A percentile compares a stretch with the other conserved stretches of the same genome.
These are phyloP conservation scores for Fraxinus angustifolia DNA, from an alignment of 305 asterid genomes.

Conservation along the genomic window DNA sequence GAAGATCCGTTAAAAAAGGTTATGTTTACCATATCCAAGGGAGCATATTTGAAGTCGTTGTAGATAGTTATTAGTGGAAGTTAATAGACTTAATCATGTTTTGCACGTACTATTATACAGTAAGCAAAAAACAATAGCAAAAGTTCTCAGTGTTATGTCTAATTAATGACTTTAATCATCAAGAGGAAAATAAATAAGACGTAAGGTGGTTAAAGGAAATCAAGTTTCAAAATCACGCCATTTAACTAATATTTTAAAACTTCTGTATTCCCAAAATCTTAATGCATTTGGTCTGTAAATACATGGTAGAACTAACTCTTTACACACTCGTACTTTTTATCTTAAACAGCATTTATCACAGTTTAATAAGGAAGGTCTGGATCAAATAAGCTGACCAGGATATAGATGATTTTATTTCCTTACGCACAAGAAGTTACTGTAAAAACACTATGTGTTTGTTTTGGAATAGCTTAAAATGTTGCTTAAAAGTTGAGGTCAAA, in stretches of 20 bases:
- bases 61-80: background rate
- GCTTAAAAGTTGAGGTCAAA: background rate
- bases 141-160: background rate
- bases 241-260: background rate
- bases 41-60: background rate
- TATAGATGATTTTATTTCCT: background rate
- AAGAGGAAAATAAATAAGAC: background rate
- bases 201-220: background rate
- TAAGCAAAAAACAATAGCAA: background rate
- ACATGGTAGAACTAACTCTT: background rate
- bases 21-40: background rate
- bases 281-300: background rate
- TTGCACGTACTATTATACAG: background rate
- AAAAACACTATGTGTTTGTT: background rate
- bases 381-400: background rate
- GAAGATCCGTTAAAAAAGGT: background rate
- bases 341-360: background rate
- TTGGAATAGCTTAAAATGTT: background rate
- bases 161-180: background rate
- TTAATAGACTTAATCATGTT: background rate
- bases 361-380: background rate
- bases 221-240: background rate
- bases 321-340: background rate
- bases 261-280: background rate
- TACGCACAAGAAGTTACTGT: background rate